These are phyloP conservation scores for Capsicum chinense DNA, from an alignment of 257 asterid genomes.

Conservation along the genomic window DNA sequence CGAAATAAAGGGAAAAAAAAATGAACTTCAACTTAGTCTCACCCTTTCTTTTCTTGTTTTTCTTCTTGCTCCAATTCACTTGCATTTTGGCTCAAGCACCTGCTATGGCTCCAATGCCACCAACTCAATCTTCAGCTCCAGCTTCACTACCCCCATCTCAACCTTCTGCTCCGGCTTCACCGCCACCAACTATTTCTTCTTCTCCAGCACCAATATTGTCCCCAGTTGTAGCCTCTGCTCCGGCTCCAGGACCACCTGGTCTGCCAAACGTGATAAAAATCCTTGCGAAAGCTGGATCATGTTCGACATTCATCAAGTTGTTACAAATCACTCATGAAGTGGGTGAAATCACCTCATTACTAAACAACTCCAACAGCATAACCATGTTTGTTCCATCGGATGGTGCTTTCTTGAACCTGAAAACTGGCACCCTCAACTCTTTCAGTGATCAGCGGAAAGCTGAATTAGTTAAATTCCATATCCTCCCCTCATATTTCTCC, in stretches of 20 bases:
- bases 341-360: constrained; percentile 53
- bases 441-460: constrained; percentile 44
- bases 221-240: constrained; percentile 24
- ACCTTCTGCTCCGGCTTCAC: constrained; percentile 39
- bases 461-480: constrained; percentile 51
- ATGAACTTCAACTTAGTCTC: constrained; percentile 26
- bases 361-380: constrained; percentile 56
- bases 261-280: constrained; percentile 51
- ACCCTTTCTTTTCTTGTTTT: constrained; percentile 32
- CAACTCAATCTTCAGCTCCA: constrained; percentile 36
- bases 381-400: constrained; percentile 54
- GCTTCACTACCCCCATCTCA: constrained; percentile 24
- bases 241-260: constrained; percentile 47
- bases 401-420: constrained; percentile 49
- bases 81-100: constrained; percentile 42
- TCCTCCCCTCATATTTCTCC: constrained; percentile 42
- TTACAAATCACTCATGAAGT: constrained; percentile 52
- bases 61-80: constrained; percentile 31
- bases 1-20: neutral
- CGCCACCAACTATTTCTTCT: neutral
- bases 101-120: neutral
- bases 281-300: constrained; percentile 55
- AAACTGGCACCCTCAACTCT: constrained; percentile 50
- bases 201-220: neutral
- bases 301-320: constrained; percentile 52